phyloP scores from a whole-genome alignment of 1,284 basidiomycete species.

The Schizopora paradoxa region DNA sequence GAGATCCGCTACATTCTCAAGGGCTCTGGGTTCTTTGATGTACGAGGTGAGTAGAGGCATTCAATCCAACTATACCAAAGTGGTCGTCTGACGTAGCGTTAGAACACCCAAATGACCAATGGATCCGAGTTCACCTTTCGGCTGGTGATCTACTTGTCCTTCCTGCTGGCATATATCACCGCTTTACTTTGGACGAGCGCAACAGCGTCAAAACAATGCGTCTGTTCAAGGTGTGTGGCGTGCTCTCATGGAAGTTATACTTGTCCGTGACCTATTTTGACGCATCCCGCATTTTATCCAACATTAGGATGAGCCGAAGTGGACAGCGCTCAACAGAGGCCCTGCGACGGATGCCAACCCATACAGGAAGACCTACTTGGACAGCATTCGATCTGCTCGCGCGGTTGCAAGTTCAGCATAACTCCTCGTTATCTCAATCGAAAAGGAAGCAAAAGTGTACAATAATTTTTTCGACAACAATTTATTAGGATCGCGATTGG shows the following conservation, averaged over 20 bases:
- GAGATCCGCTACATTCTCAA: constrained; percentile 83
- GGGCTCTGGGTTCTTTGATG: constrained; percentile 83
- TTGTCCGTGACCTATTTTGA: not conserved
- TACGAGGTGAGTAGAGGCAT: constrained; percentile 49
- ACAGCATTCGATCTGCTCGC: constrained; percentile 37
- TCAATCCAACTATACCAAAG: constrained; percentile 11
- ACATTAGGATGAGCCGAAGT: constrained; percentile 81
- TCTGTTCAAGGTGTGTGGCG: constrained; percentile 65
- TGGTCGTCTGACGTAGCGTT: constrained; percentile 20
- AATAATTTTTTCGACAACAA: no score
- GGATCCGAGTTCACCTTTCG: constrained; percentile 68
- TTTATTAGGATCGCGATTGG: no score
- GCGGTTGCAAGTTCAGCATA: no score
- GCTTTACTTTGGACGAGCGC: constrained; percentile 73
- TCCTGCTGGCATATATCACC: constrained; percentile 79
- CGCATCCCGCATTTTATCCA: not conserved
- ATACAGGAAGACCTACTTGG: constrained; percentile 59
- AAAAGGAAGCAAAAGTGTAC: no score
- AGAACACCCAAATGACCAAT: constrained; percentile 55
- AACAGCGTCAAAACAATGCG: constrained; percentile 70
- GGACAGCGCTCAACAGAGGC: constrained; percentile 70
- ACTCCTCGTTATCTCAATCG: no score
- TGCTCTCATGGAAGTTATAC: not conserved
- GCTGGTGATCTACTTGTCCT: constrained; percentile 72
- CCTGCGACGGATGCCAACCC: constrained; percentile 57